Evolutionary conservation across 768 basidiomycete species (phyloP), one percentile per base, ranked within the genome.

Genomic region (Suillus cothurnatus): DNA sequence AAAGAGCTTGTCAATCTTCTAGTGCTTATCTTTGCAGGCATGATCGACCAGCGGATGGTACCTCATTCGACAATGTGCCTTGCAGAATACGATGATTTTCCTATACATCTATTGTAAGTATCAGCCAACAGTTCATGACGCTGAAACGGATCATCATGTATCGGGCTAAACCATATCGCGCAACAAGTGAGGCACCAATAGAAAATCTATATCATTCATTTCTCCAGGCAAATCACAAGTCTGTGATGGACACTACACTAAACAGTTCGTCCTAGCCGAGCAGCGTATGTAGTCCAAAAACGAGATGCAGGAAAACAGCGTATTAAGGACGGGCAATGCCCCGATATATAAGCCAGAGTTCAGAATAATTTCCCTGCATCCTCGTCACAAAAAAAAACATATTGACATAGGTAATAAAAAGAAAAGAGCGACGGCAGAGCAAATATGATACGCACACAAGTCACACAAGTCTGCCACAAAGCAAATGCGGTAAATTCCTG

Each of bases 351-450:
- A 58, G 17, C 19, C 26, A 41, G 9, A 7, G 23, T 59, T 59
- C 58, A 41, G 11, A 23, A 36, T 5, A 5, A 39, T 41, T 41
- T 28, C 39, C 26, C 26, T 59, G 58, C 58, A 12, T 26, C 11
- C 12, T 28, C 32, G 14, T 55, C 53, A 55, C 23, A 50, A 53
- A 32, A 59, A 41, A 31, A 26, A 59, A 41, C 23, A 39, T 26
- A 26, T 38, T 8, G 17, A 59, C 11, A 59, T 59, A 59, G 3
- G 17, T 21, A 59, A 59, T 59, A 59, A 59, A 59, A 26, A 59
- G 17, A 41, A 59, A 59, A 41, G 58, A 59, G 58, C 19, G 58
- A 59, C 39, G 39, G 21, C 26, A 21, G 12, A 41, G 3, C 38
- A 28, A 26, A 28, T 5, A 41, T 28, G 14, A 28, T 28, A 52